Conservation (phyloP, 2,329 filamentous ascomycete species). For the Fusarium sp. region DNA sequence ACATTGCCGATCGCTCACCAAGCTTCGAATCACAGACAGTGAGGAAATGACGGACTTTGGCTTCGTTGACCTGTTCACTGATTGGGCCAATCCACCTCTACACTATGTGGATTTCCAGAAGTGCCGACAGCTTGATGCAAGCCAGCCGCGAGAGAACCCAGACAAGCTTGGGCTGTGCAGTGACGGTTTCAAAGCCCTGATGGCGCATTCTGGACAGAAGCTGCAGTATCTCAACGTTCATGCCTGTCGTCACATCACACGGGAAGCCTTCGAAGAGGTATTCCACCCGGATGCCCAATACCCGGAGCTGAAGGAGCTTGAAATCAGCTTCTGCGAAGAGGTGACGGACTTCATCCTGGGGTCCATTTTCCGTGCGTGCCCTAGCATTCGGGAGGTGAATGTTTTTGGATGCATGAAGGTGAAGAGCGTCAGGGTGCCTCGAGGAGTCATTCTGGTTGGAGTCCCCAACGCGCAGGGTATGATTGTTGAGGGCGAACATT, state of each 20-base stretch:
- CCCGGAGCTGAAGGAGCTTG: slow-evolving; percentile 75
- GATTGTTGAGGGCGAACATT: slow-evolving; percentile 62
- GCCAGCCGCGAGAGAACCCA: slow-evolving; percentile 73
- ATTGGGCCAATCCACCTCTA: slow-evolving; percentile 81
- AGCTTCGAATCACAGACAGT: slow-evolving; percentile 86
- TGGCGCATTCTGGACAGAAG: slow-evolving; percentile 80
- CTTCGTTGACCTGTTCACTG: slow-evolving; percentile 77
- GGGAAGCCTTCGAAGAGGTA: slow-evolving; percentile 77
- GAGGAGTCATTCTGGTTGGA: slow-evolving; percentile 67
- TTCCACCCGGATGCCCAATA: slow-evolving; percentile 74
- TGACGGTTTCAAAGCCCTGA: slow-evolving; percentile 81
- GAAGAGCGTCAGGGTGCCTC: slow-evolving; percentile 63
- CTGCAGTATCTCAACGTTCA: slow-evolving; percentile 81
- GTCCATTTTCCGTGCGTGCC: slow-evolving; percentile 73
- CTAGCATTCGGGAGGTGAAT: slow-evolving; percentile 68
- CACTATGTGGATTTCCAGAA: slow-evolving; percentile 79
- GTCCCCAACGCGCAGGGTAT: slow-evolving; percentile 70
- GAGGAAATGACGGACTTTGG: slow-evolving; percentile 79
- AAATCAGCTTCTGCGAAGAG: slow-evolving; percentile 80
- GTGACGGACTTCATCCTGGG: slow-evolving; percentile 75
- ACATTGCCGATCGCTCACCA: slow-evolving; percentile 74
- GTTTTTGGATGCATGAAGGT: slow-evolving; percentile 76
- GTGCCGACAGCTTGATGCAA: slow-evolving; percentile 81
- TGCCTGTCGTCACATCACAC: slow-evolving; percentile 84
- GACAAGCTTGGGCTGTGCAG: slow-evolving; percentile 79